Evolutionary conservation across 768 basidiomycete species (phyloP).

Genomic region (Lyophyllum decastes): DNA sequence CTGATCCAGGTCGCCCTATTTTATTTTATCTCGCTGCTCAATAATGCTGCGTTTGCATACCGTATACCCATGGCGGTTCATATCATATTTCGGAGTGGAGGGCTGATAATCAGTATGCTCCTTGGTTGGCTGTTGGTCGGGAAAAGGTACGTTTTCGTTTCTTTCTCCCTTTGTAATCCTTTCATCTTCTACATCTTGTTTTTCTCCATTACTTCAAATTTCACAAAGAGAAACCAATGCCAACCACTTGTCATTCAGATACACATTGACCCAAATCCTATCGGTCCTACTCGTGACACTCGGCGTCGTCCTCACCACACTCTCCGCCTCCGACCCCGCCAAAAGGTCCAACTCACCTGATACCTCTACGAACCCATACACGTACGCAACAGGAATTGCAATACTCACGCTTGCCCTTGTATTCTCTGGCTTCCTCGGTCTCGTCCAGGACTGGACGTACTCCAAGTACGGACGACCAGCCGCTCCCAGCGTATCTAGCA

Average conservation of each 20-base stretch:
- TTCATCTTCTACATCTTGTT: background rate
- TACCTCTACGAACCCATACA: slow-evolving; percentile 26
- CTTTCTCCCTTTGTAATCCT: background rate
- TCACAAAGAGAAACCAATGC: slow-evolving; percentile 17
- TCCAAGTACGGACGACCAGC: slow-evolving; percentile 35
- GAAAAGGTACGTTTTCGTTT: slow-evolving; percentile 50
- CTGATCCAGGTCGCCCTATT: slow-evolving; percentile 81
- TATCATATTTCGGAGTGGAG: slow-evolving; percentile 92
- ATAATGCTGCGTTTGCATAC: slow-evolving; percentile 90
- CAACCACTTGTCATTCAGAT: slow-evolving; percentile 40
- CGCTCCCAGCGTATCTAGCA: slow-evolving; percentile 11
- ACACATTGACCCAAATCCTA: slow-evolving; percentile 60
- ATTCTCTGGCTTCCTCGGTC: slow-evolving; percentile 78
- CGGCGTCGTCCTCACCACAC: slow-evolving; percentile 79
- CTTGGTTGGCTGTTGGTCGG: slow-evolving; percentile 70
- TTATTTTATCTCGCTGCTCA: slow-evolving; percentile 76
- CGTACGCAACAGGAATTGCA: slow-evolving; percentile 70
- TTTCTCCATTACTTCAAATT: background rate
- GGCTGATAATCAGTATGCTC: slow-evolving; percentile 80
- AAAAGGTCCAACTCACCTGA: slow-evolving; percentile 11
- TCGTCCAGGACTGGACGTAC: slow-evolving; percentile 84
- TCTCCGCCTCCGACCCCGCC: slow-evolving; percentile 63
- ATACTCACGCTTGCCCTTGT: slow-evolving; percentile 79
- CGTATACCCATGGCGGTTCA: slow-evolving; percentile 89
- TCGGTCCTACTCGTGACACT: slow-evolving; percentile 81